phyloP scores from a whole-genome alignment of 2,329 filamentous ascomycete genomes.

The Pyrenophora teres region DNA sequence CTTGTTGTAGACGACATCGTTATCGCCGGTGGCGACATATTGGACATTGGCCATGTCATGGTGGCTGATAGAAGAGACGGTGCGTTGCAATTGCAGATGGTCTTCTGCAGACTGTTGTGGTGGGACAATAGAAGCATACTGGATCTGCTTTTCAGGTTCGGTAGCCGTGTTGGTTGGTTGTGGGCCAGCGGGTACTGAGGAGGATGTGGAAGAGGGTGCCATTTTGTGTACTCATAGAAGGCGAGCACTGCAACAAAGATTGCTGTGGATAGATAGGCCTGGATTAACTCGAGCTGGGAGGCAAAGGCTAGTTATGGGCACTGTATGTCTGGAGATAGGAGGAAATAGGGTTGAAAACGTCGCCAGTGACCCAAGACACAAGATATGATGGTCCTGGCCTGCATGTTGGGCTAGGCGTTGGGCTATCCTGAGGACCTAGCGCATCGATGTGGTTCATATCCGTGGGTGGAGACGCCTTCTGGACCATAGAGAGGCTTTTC shows the following conservation, averaged over 20 bases:
- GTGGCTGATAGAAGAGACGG: slow-evolving; percentile 38
- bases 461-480: slow-evolving; percentile 19
- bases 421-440: slow-evolving; percentile 19
- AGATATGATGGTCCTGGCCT: slow-evolving; percentile 12
- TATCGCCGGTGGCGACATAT: slow-evolving; percentile 37
- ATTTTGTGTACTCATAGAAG: slow-evolving; percentile 38
- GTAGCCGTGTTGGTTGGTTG: slow-evolving; percentile 1
- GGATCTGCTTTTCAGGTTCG: slow-evolving; percentile 33
- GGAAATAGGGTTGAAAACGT: background rate
- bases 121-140: slow-evolving; percentile 39
- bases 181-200: slow-evolving; percentile 23
- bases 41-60: slow-evolving; percentile 39
- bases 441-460: slow-evolving; percentile 15
- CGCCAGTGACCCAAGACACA: slow-evolving; percentile 12
- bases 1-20: slow-evolving; percentile 65
- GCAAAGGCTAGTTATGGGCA: background rate
- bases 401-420: slow-evolving; percentile 21
- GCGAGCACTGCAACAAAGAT: background rate
- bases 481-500: slow-evolving; percentile 33
- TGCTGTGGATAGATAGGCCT: background rate
- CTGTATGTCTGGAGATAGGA: background rate
- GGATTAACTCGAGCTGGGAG: background rate
- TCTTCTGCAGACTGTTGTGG: slow-evolving; percentile 21
- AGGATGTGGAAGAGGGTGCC: slow-evolving; percentile 30
- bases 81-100: slow-evolving; percentile 37